Evolutionary conservation across 2,329 filamentous ascomycete species (phyloP), one percentile per base, ranked within the genome.

Genomic region (Eutypella sp.): DNA sequence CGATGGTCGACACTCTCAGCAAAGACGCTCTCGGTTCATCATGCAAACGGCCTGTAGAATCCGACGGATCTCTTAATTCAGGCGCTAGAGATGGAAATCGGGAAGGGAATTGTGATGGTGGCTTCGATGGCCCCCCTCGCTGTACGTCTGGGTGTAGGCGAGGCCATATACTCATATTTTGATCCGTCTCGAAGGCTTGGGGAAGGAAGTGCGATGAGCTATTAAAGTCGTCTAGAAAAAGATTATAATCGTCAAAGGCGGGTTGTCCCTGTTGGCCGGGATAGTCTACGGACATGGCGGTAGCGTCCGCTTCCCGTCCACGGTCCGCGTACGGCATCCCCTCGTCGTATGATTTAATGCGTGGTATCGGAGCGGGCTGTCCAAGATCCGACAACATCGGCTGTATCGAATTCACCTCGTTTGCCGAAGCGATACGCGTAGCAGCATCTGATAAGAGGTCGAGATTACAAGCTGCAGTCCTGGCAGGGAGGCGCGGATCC

Each of bases 391-490:
- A 57, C 54, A 78, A 69, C 61, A 76, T 72, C 19, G 72, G 67
- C 46, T 73, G 74, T 54, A 78, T 73, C n/a, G 70, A 65, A 49
- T 69, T 72, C 20, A 76, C 73, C 53, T 78, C 75, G 47, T 74
- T 77, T n/a, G 74, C 75, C 16, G 79, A 72, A 6, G 71, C 71
- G 13, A 74, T 66, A 46, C 73, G 70, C 1, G 70, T 73, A 2
- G 78, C 78, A n/a, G 78, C 78, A 58, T 81, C 77, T 5, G 78
- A 81, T 16, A 82, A 64, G 9, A 82, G 66, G 49, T 81, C 78
- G 29, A 82, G 67, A 51, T 81, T 81, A 56, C 77, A 79, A 2
- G 74, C 75, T 15, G 67, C 69, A 11, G 69, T 59, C 51, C 77
- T 67, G 0, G 72, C 58, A 20, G 70, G 61, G 25, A 71, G 63